Evolutionary conservation across 2,329 filamentous ascomycete species (phyloP).

Genomic region (Trichoderma arundinaceum): DNA sequence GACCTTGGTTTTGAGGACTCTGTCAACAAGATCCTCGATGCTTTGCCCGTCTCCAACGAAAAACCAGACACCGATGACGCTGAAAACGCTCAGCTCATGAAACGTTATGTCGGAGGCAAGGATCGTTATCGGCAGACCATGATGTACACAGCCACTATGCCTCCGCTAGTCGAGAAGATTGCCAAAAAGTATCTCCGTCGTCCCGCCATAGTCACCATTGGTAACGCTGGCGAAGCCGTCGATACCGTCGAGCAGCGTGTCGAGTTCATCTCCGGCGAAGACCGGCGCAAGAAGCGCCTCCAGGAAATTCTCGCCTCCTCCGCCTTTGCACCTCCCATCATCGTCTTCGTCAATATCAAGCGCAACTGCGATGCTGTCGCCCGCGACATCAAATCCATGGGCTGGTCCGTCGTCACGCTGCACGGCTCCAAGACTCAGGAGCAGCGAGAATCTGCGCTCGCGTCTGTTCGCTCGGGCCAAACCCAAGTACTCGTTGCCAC

Average conservation of each 20-base stretch:
- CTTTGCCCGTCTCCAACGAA: constrained; percentile 88
- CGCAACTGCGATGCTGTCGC: constrained; percentile 96
- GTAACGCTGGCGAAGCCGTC: constrained; percentile 92
- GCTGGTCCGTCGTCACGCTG: constrained; percentile 85
- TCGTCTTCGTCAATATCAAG: constrained; percentile 99
- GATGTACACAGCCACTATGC: constrained; percentile 99
- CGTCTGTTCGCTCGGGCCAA: constrained; percentile 77
- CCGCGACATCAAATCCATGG: constrained; percentile 91
- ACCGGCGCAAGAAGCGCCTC: constrained; percentile 96
- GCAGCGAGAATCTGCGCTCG: constrained; percentile 91
- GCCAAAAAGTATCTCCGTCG: constrained; percentile 95
- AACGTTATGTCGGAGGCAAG: constrained; percentile 72
- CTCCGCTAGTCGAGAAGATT: constrained; percentile 86
- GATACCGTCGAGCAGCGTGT: constrained; percentile 98
- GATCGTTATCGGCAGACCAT: constrained; percentile 94
- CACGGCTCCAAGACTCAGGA: constrained; percentile 98
- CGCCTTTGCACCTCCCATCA: constrained; percentile 87
- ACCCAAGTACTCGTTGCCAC: constrained; percentile 93
- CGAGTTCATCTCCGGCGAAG: constrained; percentile 87
- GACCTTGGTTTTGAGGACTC: constrained; percentile 97
- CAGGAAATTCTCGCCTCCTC: constrained; percentile 82
- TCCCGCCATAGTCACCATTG: constrained; percentile 92
- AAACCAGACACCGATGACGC: constrained; percentile 94
- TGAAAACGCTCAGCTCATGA: constrained; percentile 86
- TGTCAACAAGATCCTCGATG: constrained; percentile 96